Conservation (phyloP, 257 asterid genomes). For the Eucommia ulmoides region DNA sequence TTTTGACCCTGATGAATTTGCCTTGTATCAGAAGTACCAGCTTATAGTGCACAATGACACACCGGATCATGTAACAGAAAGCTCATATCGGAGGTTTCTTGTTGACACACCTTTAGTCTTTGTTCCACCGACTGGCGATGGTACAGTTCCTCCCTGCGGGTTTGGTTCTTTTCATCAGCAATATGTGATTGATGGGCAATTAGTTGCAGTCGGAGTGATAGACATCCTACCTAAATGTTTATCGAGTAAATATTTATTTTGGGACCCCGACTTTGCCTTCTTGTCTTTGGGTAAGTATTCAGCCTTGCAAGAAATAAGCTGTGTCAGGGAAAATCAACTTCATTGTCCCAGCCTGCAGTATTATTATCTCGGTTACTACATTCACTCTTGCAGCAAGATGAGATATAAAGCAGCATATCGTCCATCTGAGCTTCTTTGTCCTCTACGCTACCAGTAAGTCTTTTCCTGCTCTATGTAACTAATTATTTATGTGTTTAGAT, state of each 20-base stretch:
- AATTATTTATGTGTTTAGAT: no score
- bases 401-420: slow-evolving; percentile 89
- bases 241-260: slow-evolving; percentile 93
- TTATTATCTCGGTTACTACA: slow-evolving; percentile 96
- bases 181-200: slow-evolving; percentile 75
- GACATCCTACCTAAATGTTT: slow-evolving; percentile 90
- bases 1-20: slow-evolving; percentile 80
- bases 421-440: slow-evolving; percentile 98
- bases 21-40: slow-evolving; percentile 80
- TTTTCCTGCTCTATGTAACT: slow-evolving; percentile 8
- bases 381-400: slow-evolving; percentile 95
- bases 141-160: slow-evolving; percentile 69
- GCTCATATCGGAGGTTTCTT: slow-evolving; percentile 72
- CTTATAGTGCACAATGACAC: slow-evolving; percentile 78
- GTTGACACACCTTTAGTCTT: slow-evolving; percentile 78
- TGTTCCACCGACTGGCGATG: slow-evolving; percentile 45
- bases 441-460: slow-evolving; percentile 85
- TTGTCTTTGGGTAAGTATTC: slow-evolving; percentile 89
- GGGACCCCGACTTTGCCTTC: slow-evolving; percentile 94
- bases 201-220: slow-evolving; percentile 89
- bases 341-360: slow-evolving; percentile 80
- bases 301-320: slow-evolving; percentile 77
- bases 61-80: slow-evolving; percentile 64
- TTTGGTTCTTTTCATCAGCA: slow-evolving; percentile 99
- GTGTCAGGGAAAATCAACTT: slow-evolving; percentile 60